Conservation (phyloP, 1,139 yeast genomes). For the Diutina neorugosa region DNA sequence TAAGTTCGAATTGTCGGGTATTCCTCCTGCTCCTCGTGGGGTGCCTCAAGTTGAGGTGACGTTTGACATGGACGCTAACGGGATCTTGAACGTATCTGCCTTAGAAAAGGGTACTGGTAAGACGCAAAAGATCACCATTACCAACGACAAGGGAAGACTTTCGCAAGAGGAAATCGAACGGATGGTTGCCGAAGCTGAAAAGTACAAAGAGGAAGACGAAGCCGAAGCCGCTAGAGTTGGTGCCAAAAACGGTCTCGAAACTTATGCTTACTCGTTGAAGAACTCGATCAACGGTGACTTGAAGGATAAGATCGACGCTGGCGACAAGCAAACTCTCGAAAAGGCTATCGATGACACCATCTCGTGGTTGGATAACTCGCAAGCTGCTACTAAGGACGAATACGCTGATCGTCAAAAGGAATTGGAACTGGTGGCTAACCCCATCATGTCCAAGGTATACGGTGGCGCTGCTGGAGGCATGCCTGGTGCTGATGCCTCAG, state of each 20-base stretch:
- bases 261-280: conserved; percentile 72
- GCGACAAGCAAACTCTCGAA: conserved; percentile 79
- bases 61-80: conserved; percentile 5
- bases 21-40: conserved; percentile 5
- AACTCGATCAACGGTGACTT: conserved; percentile 44
- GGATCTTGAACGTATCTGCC: conserved; percentile 5
- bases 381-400: conserved; percentile 82
- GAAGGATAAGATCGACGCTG: conserved; percentile 65
- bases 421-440: conserved; percentile 74
- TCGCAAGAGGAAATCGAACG: conserved; percentile 86
- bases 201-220: conserved; percentile 75
- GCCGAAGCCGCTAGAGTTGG: conserved; percentile 30
- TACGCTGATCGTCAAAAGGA: conserved; percentile 88
- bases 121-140: conserved; percentile 83
- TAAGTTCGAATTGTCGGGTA: conserved; percentile 5
- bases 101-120: conserved; percentile 8
- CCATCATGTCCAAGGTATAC: conserved; percentile 90
- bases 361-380: conserved; percentile 75
- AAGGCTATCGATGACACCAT: conserved; percentile 84
- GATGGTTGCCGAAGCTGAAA: conserved; percentile 92
- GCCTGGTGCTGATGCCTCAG: conserved; percentile 1
- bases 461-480: conserved; percentile 13
- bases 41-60: conserved; percentile 5
- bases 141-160: conserved; percentile 95
- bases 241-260: conserved; percentile 64